Conservation (phyloP, 2,329 filamentous ascomycete species). For the Sclerotinia spermophila region DNA sequence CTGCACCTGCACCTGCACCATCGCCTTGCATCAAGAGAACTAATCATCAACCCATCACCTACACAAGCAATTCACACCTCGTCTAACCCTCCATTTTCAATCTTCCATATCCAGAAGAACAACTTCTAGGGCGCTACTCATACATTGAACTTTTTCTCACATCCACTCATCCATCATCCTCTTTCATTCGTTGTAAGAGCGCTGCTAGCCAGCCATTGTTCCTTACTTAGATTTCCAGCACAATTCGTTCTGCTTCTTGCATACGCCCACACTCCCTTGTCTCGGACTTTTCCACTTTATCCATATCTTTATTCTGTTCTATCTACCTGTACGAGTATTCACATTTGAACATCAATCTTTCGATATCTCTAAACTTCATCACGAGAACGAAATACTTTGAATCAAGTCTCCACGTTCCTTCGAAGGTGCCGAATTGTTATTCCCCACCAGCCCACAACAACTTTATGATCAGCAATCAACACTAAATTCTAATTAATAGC, state of each 20-base stretch:
- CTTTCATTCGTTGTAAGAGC: constrained; percentile 1
- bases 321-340: background rate
- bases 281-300: background rate
- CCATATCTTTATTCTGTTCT: background rate
- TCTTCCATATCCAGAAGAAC: constrained; percentile 13
- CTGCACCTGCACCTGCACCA: constrained; percentile 13
- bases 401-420: constrained; percentile 13
- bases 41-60: background rate
- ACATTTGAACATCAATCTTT: constrained; percentile 7
- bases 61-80: constrained; percentile 6
- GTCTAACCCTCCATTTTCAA: constrained; percentile 4
- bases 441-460: background rate
- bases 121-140: constrained; percentile 7
- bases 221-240: constrained; percentile 15
- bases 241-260: constrained; percentile 10
- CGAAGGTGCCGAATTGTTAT: background rate
- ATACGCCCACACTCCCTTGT: constrained; percentile 18
- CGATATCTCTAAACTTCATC: background rate
- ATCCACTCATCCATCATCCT: constrained; percentile 10
- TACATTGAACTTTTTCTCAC: background rate
- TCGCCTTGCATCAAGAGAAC: background rate
- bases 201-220: constrained; percentile 20
- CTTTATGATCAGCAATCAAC: constrained; percentile 7
- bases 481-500: constrained; percentile 20
- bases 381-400: constrained; percentile 14